These are phyloP conservation scores for Ettlia oleoabundans DNA, from an alignment of 139 green algal genomes.

Conservation along the genomic window DNA sequence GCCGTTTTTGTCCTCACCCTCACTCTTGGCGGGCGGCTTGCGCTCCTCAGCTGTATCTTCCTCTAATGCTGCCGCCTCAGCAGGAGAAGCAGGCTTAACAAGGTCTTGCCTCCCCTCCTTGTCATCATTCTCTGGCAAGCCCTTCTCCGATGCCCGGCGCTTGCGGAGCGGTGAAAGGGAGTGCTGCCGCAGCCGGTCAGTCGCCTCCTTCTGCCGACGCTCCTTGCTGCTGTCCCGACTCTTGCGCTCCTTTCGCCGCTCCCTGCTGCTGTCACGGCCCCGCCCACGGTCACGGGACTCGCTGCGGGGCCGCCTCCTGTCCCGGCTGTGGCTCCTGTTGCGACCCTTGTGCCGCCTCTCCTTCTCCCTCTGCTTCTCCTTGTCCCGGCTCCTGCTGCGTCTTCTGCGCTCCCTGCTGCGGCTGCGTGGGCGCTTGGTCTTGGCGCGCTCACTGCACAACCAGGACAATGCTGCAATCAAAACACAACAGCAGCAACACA, in stretches of 20 bases:
- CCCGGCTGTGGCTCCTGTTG: constrained; percentile 1
- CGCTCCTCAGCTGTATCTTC: neutral
- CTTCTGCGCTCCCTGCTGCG: neutral
- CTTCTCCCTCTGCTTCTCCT: neutral
- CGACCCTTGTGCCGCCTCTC: neutral
- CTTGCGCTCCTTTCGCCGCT: constrained; percentile 4
- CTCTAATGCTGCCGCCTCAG: neutral
- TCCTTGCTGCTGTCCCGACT: constrained; percentile 6
- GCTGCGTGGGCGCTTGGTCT: neutral
- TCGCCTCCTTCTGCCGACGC: neutral
- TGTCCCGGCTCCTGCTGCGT: constrained; percentile 1
- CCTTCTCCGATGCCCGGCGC: no score
- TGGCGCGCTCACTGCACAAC: no score
- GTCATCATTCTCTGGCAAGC: no score
- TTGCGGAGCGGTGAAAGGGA: neutral
- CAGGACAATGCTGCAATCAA: no score
- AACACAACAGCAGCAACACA: no score
- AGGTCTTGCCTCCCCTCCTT: neutral
- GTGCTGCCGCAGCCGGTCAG: no score
- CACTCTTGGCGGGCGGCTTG: neutral
- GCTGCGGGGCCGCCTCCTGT: constrained; percentile 4
- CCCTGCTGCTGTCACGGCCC: neutral
- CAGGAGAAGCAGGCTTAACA: neutral
- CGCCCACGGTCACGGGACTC: neutral
- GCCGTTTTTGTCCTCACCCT: no score